These are phyloP conservation scores for Xylaria palmicola DNA, from an alignment of 495 filamentous ascomycete genomes.

Conservation along the genomic window DNA sequence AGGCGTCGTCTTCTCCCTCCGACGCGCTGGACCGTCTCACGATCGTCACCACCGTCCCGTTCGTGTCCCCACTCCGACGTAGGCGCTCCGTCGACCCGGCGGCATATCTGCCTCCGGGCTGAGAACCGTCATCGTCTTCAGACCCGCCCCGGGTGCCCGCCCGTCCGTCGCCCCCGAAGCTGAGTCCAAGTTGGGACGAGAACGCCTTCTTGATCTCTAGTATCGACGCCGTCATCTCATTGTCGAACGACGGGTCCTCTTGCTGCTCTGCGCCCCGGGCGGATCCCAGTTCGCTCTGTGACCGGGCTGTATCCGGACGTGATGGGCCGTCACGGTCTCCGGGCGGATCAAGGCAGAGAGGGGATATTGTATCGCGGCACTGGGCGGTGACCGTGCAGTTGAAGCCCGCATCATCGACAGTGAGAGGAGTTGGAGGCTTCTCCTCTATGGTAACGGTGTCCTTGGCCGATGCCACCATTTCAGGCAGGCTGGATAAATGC, in stretches of 20 bases:
- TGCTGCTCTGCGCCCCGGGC: not conserved
- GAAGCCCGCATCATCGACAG: not conserved
- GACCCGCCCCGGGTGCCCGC: slow-evolving; percentile 8
- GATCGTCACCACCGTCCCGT: not conserved
- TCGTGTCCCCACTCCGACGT: slow-evolving; percentile 18
- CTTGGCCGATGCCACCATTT: not conserved
- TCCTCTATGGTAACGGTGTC: not conserved
- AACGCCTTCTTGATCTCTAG: slow-evolving; percentile 17
- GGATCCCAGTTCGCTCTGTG: not conserved
- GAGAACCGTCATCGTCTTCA: slow-evolving; percentile 9
- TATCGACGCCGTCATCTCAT: not conserved
- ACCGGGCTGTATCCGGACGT: not conserved
- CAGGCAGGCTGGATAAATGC: not conserved
- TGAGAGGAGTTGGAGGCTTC: not conserved
- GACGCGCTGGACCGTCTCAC: not conserved
- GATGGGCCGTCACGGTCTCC: not conserved
- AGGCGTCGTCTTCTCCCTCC: not conserved
- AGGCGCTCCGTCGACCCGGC: slow-evolving; percentile 16
- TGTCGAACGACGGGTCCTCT: not conserved
- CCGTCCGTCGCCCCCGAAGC: slow-evolving; percentile 13
- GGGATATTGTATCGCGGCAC: not conserved
- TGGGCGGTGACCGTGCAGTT: not conserved
- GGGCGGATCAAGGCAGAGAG: not conserved
- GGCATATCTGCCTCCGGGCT: slow-evolving; percentile 7
- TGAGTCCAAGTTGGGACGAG: slow-evolving; percentile 22